A percentile compares a stretch with the other conserved stretches of the same genome.
Conservation (phyloP, 768 basidiomycete species). For the Mycena filopes region DNA sequence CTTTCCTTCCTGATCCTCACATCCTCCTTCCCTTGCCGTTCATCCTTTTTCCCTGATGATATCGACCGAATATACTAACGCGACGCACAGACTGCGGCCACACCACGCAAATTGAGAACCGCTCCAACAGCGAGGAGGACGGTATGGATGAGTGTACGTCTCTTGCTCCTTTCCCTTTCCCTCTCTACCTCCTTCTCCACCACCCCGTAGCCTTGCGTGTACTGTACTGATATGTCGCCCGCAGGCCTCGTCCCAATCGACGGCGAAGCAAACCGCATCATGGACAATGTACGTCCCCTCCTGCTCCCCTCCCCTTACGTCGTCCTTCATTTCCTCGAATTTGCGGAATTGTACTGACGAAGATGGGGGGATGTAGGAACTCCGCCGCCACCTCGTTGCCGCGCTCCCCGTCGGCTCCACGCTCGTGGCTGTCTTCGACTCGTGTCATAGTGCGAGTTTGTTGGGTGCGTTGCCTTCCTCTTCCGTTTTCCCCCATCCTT, state of each 20-base stretch:
- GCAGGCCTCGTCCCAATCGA: constrained; percentile 54
- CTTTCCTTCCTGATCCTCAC: neutral
- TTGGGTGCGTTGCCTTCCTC: constrained; percentile 41
- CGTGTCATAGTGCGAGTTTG: constrained; percentile 54
- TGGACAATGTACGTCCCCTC: constrained; percentile 45
- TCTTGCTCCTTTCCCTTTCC: neutral
- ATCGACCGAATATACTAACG: neutral
- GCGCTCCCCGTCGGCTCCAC: constrained; percentile 49
- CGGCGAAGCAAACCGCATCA: constrained; percentile 42
- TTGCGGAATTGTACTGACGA: too few relatives aligned
- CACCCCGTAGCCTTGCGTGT: too few relatives aligned
- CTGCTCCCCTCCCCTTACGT: neutral
- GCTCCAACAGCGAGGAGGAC: constrained; percentile 52
- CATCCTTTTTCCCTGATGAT: neutral
- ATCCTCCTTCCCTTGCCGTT: neutral
- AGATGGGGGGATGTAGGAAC: constrained; percentile 45
- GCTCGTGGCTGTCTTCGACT: constrained; percentile 52
- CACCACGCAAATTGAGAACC: constrained; percentile 47
- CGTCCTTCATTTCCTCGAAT: neutral
- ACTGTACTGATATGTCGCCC: neutral
- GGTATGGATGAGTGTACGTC: constrained; percentile 53
- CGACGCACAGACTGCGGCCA: constrained; percentile 57
- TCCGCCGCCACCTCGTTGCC: constrained; percentile 48
- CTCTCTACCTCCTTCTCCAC: neutral
- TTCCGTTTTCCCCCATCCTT: neutral